Conservation (phyloP, 2,329 filamentous ascomycete genomes). For the Aspergillus versicolor region DNA sequence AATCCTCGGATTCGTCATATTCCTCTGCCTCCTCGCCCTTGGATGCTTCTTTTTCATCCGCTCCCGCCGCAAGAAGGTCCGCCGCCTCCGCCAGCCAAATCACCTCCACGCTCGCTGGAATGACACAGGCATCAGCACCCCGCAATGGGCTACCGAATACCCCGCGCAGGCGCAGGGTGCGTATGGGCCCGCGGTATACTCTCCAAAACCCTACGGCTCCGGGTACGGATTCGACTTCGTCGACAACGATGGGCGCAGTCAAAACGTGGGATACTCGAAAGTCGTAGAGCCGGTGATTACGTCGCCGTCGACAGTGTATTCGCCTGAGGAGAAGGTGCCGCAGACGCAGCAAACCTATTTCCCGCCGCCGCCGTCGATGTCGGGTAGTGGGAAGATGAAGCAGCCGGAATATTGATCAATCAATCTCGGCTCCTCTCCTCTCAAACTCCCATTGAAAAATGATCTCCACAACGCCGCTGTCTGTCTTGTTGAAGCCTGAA, state of each 20-base stretch:
- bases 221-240: slow-evolving; percentile 23
- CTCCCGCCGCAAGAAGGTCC: slow-evolving; percentile 38
- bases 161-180: slow-evolving; percentile 16
- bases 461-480: no score
- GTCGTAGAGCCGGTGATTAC: slow-evolving; percentile 12
- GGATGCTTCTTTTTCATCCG: slow-evolving; percentile 46
- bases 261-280: slow-evolving; percentile 17
- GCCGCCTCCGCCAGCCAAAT: slow-evolving; percentile 25
- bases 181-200: slow-evolving; percentile 13
- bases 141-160: slow-evolving; percentile 26
- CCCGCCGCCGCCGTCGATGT: neutral
- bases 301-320: slow-evolving; percentile 4
- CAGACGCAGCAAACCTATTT: slow-evolving; percentile 3
- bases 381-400: slow-evolving; percentile 4
- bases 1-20: slow-evolving; percentile 42
- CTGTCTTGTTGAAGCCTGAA: no score
- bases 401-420: neutral
- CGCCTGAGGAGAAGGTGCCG: slow-evolving; percentile 13
- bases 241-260: slow-evolving; percentile 28
- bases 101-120: slow-evolving; percentile 38
- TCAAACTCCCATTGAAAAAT: no score
- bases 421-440: no score
- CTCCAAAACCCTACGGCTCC: slow-evolving; percentile 9
- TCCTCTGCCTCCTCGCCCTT: slow-evolving; percentile 30
- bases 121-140: slow-evolving; percentile 33